Base-by-base conservation (phyloP, 2,329 filamentous ascomycete genomes). In the Phyllosticta ampelicida region DNA sequence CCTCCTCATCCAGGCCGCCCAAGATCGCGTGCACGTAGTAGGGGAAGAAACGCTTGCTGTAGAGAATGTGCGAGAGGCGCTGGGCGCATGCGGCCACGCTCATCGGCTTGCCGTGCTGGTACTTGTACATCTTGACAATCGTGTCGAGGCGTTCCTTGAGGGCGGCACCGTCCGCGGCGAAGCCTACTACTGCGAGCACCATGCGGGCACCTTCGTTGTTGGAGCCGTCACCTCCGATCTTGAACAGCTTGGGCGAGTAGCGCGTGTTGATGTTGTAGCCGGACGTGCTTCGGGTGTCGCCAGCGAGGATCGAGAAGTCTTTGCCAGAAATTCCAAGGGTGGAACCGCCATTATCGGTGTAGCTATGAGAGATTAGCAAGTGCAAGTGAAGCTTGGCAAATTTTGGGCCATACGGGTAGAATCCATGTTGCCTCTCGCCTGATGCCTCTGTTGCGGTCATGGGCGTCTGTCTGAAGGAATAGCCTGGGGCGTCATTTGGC, bases 251-350 rank as follows among this genome's bases (percentile, higher is more conserved):
- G 59, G 94, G 94, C 60, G 86, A 83, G 79, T 89, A 92, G 68
- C 94, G 88, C 60, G 91, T 91, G 84, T 99, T 96, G 86, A 99
- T 99, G 80, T 87, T 96, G 84, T 73, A 99, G 71, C 95, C 94
- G 63, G 89, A 87, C 58, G 91, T 96, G 70, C 90, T 89, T 72
- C 94, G 89, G 66, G 94, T 99, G 78, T 99, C 94, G 75, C 95
- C 94, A 51, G 94, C 94, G 73, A 99, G 85, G 77, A 99, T 95
- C 70, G 90, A 85, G 79, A 97, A 99, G 78, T 95, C 89, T 70
- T 85, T 85, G 66, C 95, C 94, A 48, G 90, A 86, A 74, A 99
- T 97, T 69, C 90, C 94, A 59, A 99, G 84, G 57, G 94, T 97
- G 61, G 90, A 95, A 66, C 94, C 94, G 66, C 94, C 94, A 73